phyloP scores from a whole-genome alignment of 1,284 basidiomycete species.

The Papiliotrema laurentii region DNA sequence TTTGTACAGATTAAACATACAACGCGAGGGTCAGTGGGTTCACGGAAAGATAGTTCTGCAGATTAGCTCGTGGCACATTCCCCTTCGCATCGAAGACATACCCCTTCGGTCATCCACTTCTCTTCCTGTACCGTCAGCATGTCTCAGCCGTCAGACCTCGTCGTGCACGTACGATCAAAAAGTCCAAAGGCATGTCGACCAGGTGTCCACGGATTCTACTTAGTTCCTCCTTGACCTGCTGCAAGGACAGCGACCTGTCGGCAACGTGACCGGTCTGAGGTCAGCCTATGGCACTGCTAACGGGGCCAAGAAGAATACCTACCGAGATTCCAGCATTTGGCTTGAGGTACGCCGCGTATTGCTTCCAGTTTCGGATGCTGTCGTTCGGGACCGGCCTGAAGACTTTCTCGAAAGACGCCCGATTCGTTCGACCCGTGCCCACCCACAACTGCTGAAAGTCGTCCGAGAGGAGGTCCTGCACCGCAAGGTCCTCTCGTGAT shows the following conservation, averaged over 20 bases:
- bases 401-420: constrained; percentile 60
- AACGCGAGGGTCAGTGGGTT: constrained; percentile 40
- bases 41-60: constrained; percentile 35
- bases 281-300: constrained; percentile 49
- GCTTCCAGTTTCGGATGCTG: constrained; percentile 67
- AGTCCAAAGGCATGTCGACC: constrained; percentile 50
- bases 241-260: constrained; percentile 57
- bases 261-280: constrained; percentile 76
- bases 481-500: constrained; percentile 58
- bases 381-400: constrained; percentile 63
- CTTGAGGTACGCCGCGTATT: constrained; percentile 62
- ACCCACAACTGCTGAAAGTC: constrained; percentile 62
- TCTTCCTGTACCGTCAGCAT: constrained; percentile 18
- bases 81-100: constrained; percentile 7
- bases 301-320: constrained; percentile 7
- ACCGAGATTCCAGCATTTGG: constrained; percentile 29
- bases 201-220: constrained; percentile 56
- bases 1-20: constrained; percentile 26
- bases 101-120: constrained; percentile 34
- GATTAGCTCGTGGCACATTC: constrained; percentile 6
- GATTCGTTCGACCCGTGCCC: constrained; percentile 69
- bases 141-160: not conserved
- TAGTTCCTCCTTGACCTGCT: constrained; percentile 68
- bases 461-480: constrained; percentile 74
- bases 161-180: constrained; percentile 30